These are phyloP conservation scores for Penicillium sp. DNA, from an alignment of 2,329 filamentous ascomycete species.

Conservation along the genomic window DNA sequence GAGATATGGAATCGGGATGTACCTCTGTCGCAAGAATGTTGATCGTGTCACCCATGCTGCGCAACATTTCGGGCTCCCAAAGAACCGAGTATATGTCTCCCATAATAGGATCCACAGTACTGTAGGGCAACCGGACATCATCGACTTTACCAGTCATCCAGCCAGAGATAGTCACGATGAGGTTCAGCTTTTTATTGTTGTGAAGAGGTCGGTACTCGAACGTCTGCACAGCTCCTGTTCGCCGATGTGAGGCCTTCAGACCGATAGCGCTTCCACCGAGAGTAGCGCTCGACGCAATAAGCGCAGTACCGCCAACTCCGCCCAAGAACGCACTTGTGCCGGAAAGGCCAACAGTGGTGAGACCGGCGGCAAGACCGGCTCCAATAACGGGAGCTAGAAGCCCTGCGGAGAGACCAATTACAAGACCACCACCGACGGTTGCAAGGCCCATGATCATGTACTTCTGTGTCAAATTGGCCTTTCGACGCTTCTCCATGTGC, in stretches of 20 bases:
- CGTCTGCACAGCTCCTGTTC: constrained; percentile 89
- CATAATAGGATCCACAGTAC: constrained; percentile 96
- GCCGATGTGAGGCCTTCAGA: constrained; percentile 77
- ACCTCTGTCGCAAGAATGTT: constrained; percentile 98
- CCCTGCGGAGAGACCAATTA: constrained; percentile 93
- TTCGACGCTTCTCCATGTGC: constrained; percentile 83
- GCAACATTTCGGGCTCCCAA: constrained; percentile 98
- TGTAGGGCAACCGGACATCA: constrained; percentile 92
- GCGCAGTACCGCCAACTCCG: constrained; percentile 85
- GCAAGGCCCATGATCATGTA: constrained; percentile 96
- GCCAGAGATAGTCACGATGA: constrained; percentile 91
- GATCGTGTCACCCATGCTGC: constrained; percentile 97
- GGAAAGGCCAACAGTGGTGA: constrained; percentile 90
- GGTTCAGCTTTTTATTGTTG: constrained; percentile 96
- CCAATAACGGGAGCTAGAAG: constrained; percentile 91
- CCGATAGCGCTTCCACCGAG: constrained; percentile 86
- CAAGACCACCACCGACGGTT: constrained; percentile 89
- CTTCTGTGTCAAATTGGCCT: constrained; percentile 76
- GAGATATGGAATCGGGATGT: constrained; percentile 30
- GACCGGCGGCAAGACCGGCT: constrained; percentile 87
- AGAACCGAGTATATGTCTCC: constrained; percentile 95
- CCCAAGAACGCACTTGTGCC: constrained; percentile 88
- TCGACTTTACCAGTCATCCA: constrained; percentile 99
- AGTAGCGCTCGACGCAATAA: constrained; percentile 89
- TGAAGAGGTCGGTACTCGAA: constrained; percentile 96